Evolutionary conservation across 257 asterid genomes (phyloP).

Genomic region (Penstemon barbatus): DNA sequence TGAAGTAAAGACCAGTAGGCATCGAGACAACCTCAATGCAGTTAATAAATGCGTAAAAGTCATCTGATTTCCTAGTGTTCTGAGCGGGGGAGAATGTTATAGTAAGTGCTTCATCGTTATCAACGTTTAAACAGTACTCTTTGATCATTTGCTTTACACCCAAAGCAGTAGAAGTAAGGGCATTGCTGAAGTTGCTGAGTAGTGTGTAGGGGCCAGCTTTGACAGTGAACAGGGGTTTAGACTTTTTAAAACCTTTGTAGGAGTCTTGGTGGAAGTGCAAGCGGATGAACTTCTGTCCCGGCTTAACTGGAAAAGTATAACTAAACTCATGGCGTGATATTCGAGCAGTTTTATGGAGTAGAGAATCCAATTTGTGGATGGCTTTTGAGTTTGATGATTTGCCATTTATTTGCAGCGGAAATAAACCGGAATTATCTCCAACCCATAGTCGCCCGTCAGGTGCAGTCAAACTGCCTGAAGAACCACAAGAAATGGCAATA

Average conservation of each 20-base stretch:
- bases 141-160: conserved; percentile 34
- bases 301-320: conserved; percentile 31
- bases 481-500: conserved; percentile 59
- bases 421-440: conserved; percentile 36
- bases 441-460: conserved; percentile 53
- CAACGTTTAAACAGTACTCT: conserved; percentile 42
- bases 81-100: conserved; percentile 40
- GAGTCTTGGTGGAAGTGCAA: conserved; percentile 45
- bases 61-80: conserved; percentile 26
- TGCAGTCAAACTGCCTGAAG: conserved; percentile 37
- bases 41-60: conserved; percentile 44
- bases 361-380: conserved; percentile 26
- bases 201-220: conserved; percentile 44
- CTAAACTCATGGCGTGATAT: conserved; percentile 36
- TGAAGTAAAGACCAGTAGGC: conserved; percentile 56
- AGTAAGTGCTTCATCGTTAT: conserved; percentile 25
- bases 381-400: conserved; percentile 43
- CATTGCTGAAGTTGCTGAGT: conserved; percentile 42
- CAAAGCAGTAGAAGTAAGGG: conserved; percentile 20
- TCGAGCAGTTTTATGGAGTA: conserved; percentile 41
- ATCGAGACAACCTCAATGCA: conserved; percentile 51
- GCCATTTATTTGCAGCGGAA: conserved; percentile 30
- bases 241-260: conserved; percentile 34
- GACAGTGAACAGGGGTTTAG: conserved; percentile 41
- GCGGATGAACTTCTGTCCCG: conserved; percentile 51